Evolutionary conservation across 2,329 filamentous ascomycete species (phyloP), one percentile per base, ranked within the genome.

Genomic region (Neofusicoccum umdonicola): DNA sequence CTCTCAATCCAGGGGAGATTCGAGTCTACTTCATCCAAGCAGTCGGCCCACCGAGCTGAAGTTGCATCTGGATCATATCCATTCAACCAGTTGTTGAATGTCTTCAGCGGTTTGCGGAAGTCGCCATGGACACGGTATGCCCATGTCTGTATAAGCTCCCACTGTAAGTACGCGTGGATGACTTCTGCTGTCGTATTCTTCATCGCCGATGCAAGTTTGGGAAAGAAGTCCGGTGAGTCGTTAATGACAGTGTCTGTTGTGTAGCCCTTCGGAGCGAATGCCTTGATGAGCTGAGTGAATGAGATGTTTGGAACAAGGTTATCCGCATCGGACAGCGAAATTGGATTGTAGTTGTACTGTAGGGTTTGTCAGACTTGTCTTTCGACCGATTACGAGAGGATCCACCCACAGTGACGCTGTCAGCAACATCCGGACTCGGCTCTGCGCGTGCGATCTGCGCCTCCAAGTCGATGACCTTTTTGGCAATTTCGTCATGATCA

Each of bases 1-100:
- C 87, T 89, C 15, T 90, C 77, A 56, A 90, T 87, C 88, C 88
- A 91, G 2, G 84, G 84, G n/a, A 91, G 73, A 4, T 84, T 83
- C 19, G 75, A 73, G 66, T 90, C 87, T 4, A 88, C 81, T 37
- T 83, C 80, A 7, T 72, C 72, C 35, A 90, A 81, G 69, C 89
- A 91, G 7, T 81, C 87, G 69, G 87, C 82, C 88, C 88, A 90
- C 52, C 88, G 82, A 69, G 91, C 88, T 15, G 15, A 9, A 3
- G 37, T 37, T 1, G 44, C n/a, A 50, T 62, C 34, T 2, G 15
- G n/a, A 2, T 17, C 17, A 4, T n/a, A n/a, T 12, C 44, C 44
- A n/a, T 3, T n/a, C 8, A 62, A 44, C 34, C 39, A 39, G 11
- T 62, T 51, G 1, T 41, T 41, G 58, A 62, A 50, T 37, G 82